These are phyloP conservation scores for Phialophora chinensis DNA, from an alignment of 2,329 filamentous ascomycete genomes.

Conservation along the genomic window DNA sequence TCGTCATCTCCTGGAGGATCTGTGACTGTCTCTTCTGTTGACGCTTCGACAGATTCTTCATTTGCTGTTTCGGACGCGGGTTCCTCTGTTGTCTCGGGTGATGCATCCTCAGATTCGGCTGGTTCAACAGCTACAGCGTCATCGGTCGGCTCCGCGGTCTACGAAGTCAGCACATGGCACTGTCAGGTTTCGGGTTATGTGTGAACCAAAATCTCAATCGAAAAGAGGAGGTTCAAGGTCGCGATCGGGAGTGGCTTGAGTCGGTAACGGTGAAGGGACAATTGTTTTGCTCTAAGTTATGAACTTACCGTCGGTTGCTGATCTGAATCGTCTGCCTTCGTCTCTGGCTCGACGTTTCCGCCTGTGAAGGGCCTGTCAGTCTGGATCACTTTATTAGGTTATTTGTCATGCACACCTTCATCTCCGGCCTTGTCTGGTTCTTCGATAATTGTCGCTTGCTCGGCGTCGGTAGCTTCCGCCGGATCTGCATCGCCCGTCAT, in stretches of 20 bases:
- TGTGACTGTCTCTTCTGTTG: constrained; percentile 4
- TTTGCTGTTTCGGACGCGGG: constrained; percentile 12
- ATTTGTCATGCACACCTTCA: constrained; percentile 18
- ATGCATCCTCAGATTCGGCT: constrained; percentile 9
- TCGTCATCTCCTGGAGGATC: constrained; percentile 14
- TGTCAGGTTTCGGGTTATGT: not conserved
- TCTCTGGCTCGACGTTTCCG: constrained; percentile 38
- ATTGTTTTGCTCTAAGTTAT: not conserved
- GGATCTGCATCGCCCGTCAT: not conserved
- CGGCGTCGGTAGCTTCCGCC: not conserved
- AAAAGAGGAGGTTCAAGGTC: not conserved
- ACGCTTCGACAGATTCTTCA: constrained; percentile 4
- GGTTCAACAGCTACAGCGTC: constrained; percentile 31
- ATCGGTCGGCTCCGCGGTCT: constrained; percentile 36
- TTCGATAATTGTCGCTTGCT: not conserved
- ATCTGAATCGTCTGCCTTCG: constrained; percentile 28
- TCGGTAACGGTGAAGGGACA: not conserved
- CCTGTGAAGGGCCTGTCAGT: constrained; percentile 8
- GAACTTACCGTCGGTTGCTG: not conserved
- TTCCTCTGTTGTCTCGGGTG: constrained; percentile 33
- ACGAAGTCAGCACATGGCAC: not conserved
- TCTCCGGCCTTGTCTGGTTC: constrained; percentile 6
- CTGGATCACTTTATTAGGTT: not conserved
- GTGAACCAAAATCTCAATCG: not conserved
- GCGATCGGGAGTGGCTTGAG: not conserved